Conservation (phyloP, 371 early-diverging fungal species). For the Catenaria anguillulae region DNA sequence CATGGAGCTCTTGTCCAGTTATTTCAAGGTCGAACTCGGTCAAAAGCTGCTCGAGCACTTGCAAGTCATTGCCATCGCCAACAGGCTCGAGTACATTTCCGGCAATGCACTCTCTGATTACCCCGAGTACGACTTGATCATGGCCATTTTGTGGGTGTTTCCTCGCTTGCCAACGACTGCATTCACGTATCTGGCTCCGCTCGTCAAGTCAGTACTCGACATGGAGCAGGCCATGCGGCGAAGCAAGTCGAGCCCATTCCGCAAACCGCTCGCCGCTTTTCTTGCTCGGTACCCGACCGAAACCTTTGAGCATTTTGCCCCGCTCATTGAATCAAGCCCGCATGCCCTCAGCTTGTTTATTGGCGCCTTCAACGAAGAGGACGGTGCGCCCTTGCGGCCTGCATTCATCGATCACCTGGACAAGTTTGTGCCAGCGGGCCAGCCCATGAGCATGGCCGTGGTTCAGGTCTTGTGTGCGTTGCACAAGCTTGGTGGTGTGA, state of each 20-base stretch:
- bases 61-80: conserved; percentile 78
- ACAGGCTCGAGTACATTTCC: conserved; percentile 59
- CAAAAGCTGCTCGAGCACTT: conserved; percentile 92
- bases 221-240: conserved; percentile 71
- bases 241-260: conserved; percentile 78
- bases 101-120: conserved; percentile 69
- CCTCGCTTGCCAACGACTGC: conserved; percentile 83
- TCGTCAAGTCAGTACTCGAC: conserved; percentile 65
- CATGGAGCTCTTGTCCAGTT: conserved; percentile 81
- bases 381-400: conserved; percentile 48
- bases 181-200: conserved; percentile 74
- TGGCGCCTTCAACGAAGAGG: conserved; percentile 41
- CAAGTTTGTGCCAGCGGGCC: conserved; percentile 26
- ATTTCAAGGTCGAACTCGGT: conserved; percentile 97
- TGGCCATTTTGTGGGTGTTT: conserved; percentile 84
- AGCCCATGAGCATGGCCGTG: neutral
- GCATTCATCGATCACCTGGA: conserved; percentile 45
- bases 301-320: conserved; percentile 68
- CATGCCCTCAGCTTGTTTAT: conserved; percentile 47
- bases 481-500: no score
- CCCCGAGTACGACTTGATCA: conserved; percentile 81
- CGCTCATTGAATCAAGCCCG: conserved; percentile 39
- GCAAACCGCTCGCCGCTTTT: conserved; percentile 74
- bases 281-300: conserved; percentile 74
- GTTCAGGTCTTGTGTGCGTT: neutral